Conservation (phyloP, 2,329 filamentous ascomycete genomes). For the Ophiostoma sp. region DNA sequence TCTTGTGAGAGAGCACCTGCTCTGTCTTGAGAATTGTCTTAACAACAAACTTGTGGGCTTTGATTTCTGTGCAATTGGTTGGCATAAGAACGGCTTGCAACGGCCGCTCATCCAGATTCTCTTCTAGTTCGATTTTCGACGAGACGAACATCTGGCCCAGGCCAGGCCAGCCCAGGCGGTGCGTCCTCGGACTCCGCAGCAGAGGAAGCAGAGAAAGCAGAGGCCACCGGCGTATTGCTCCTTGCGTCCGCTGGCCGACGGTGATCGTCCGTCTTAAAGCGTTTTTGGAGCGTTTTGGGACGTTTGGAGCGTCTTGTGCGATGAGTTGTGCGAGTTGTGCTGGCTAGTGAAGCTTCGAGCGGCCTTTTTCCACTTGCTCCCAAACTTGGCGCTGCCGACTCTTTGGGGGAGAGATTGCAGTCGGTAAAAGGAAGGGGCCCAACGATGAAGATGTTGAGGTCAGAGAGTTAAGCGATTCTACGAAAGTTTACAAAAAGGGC, state of each 20-base stretch:
- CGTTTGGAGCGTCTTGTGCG: background rate
- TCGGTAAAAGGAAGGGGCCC: background rate
- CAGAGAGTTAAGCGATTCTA: background rate
- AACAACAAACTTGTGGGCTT: background rate
- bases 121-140: background rate
- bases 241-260: slow-evolving; percentile 11
- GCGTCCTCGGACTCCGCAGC: background rate
- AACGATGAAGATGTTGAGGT: background rate
- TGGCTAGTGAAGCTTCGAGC: background rate
- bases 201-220: background rate
- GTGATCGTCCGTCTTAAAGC: background rate
- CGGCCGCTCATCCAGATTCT: background rate
- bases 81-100: background rate
- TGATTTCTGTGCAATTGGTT: background rate
- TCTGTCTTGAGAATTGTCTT: background rate
- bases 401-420: slow-evolving; percentile 8
- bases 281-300: background rate
- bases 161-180: background rate
- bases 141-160: background rate
- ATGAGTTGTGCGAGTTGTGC: background rate
- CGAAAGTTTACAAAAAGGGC: background rate
- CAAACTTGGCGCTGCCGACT: slow-evolving; percentile 5
- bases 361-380: background rate
- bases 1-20: background rate
- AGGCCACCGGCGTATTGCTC: slow-evolving; percentile 8